Conservation (phyloP, 805 yeast species). For the Wickerhamomyces tratensis region DNA sequence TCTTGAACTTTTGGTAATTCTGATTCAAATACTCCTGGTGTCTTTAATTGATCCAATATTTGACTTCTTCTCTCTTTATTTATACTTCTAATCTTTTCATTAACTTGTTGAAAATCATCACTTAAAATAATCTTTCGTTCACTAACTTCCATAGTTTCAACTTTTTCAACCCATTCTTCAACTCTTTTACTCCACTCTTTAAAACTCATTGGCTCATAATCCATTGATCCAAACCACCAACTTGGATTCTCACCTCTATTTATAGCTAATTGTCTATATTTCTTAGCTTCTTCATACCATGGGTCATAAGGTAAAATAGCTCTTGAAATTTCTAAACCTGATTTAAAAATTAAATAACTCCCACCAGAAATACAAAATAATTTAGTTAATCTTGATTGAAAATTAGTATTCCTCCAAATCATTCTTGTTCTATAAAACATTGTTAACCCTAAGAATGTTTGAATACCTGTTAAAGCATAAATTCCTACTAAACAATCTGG, state of each 20-base stretch:
- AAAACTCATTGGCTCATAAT: slow-evolving; percentile 40
- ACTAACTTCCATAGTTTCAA: slow-evolving; percentile 4
- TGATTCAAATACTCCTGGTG: slow-evolving; percentile 7
- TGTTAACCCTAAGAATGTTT: slow-evolving; percentile 37
- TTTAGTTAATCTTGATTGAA: slow-evolving; percentile 21
- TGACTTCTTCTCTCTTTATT: slow-evolving; percentile 12
- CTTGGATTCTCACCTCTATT: slow-evolving; percentile 37
- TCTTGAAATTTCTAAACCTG: slow-evolving; percentile 49
- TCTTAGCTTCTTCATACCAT: slow-evolving; percentile 60
- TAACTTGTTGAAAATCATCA: slow-evolving; percentile 7
- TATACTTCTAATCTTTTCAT: slow-evolving; percentile 6
- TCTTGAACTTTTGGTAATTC: slow-evolving; percentile 10
- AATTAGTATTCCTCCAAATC: slow-evolving; percentile 16
- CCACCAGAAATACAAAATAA: slow-evolving; percentile 30
- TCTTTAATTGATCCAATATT: slow-evolving; percentile 9
- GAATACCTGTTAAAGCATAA: slow-evolving; percentile 40
- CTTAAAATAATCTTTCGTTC: not conserved
- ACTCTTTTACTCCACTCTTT: slow-evolving; percentile 23
- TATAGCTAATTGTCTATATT: slow-evolving; percentile 36
- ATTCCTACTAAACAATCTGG: slow-evolving; percentile 51
- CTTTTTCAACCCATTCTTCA: slow-evolving; percentile 13
- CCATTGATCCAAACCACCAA: slow-evolving; percentile 62
- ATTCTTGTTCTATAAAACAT: slow-evolving; percentile 15
- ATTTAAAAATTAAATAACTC: slow-evolving; percentile 35
- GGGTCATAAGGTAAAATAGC: slow-evolving; percentile 47